Evolutionary conservation across 352 stramenopile species (phyloP).

Genomic region (Phytophthora ramorum): DNA sequence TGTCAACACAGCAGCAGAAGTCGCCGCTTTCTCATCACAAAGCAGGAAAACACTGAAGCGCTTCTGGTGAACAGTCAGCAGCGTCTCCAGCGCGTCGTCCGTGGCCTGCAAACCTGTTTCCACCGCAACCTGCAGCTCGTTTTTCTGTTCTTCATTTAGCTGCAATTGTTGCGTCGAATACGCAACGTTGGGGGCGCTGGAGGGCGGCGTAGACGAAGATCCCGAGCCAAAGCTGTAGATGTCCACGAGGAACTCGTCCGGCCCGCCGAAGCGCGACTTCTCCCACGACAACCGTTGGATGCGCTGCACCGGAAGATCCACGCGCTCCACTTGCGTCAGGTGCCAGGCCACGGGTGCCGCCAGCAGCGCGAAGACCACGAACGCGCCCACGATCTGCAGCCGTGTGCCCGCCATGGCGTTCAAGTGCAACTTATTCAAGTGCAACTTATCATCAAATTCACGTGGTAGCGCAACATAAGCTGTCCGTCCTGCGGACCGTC

Average conservation of each 20-base stretch:
- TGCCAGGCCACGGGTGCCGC: slow-evolving; percentile 68
- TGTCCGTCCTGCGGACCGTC: no score
- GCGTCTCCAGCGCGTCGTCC: slow-evolving; percentile 32
- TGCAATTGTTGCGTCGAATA: slow-evolving; percentile 24
- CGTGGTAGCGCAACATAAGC: no score
- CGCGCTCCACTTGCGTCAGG: slow-evolving; percentile 74
- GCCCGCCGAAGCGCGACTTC: slow-evolving; percentile 33
- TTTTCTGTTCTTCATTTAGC: slow-evolving; percentile 15
- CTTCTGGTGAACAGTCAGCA: slow-evolving; percentile 16
- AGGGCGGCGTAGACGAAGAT: slow-evolving; percentile 13
- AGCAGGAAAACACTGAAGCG: slow-evolving; percentile 55
- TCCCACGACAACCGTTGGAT: slow-evolving; percentile 62
- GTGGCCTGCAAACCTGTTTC: slow-evolving; percentile 24
- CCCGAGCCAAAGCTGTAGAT: slow-evolving; percentile 26
- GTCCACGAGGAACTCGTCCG: slow-evolving; percentile 28
- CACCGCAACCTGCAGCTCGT: slow-evolving; percentile 10
- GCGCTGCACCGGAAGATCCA: slow-evolving; percentile 54
- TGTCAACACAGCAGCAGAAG: slow-evolving; percentile 31
- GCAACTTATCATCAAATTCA: no score
- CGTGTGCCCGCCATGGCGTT: slow-evolving; percentile 82
- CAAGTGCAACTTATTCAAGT: no score
- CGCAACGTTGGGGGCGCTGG: slow-evolving; percentile 23
- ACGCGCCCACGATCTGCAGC: slow-evolving; percentile 77
- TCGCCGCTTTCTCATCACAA: slow-evolving; percentile 34
- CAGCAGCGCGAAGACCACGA: slow-evolving; percentile 75